These are phyloP conservation scores for Phialemoniopsis sp. DNA, from an alignment of 2,329 filamentous ascomycete species.

Conservation along the genomic window DNA sequence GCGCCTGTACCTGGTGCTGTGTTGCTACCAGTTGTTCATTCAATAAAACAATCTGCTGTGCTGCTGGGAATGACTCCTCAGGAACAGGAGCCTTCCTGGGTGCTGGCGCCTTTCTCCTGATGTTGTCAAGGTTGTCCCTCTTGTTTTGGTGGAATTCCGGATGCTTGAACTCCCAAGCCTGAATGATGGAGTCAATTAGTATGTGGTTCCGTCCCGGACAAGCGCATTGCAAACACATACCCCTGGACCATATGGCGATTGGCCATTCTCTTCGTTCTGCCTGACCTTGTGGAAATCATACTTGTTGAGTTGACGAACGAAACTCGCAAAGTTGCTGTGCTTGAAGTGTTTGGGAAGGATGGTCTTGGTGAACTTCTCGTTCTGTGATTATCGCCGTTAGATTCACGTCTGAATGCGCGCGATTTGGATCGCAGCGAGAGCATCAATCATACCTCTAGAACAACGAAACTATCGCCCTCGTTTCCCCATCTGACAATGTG, in stretches of 20 bases:
- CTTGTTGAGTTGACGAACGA: constrained; percentile 93
- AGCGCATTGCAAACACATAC: constrained; percentile 42
- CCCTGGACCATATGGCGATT: constrained; percentile 76
- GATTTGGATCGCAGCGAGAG: constrained; percentile 6
- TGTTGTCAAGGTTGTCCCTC: constrained; percentile 95
- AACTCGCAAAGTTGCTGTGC: constrained; percentile 97
- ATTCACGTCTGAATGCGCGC: constrained; percentile 5
- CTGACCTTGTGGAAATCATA: constrained; percentile 99
- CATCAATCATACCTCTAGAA: constrained; percentile 71
- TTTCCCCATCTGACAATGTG: constrained; percentile 95
- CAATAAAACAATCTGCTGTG: constrained; percentile 84
- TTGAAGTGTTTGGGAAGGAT: constrained; percentile 99
- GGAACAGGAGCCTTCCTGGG: constrained; percentile 65
- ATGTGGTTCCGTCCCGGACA: background rate
- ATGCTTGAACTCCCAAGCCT: constrained; percentile 97
- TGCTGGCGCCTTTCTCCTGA: constrained; percentile 89
- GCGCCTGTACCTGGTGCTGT: constrained; percentile 83
- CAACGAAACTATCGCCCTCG: constrained; percentile 92
- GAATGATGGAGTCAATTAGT: constrained; percentile 10
- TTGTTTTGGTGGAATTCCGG: constrained; percentile 94
- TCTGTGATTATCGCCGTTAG: constrained; percentile 45
- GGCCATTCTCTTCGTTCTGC: constrained; percentile 80
- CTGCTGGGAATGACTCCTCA: constrained; percentile 72
- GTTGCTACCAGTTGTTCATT: constrained; percentile 86
- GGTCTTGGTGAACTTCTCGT: constrained; percentile 96